Conservation (phyloP, 1,284 basidiomycete species). For the Lentinula novae-zelandiae region DNA sequence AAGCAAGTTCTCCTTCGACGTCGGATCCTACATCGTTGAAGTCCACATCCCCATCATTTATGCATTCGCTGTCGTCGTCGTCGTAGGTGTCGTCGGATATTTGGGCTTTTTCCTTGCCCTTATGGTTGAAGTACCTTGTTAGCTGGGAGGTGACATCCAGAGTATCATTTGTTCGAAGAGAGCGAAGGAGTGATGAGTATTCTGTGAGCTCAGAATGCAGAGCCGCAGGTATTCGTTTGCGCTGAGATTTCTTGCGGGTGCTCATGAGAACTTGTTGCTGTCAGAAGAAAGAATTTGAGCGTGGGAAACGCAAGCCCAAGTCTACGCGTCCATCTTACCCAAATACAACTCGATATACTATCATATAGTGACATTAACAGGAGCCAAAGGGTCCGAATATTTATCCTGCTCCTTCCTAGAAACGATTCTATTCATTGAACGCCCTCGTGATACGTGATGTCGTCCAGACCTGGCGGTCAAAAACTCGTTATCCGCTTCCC, state of each 20-base stretch:
- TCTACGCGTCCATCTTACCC: background rate
- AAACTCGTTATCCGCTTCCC: conserved; percentile 14
- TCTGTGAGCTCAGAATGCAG: conserved; percentile 58
- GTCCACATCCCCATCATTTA: too few relatives aligned
- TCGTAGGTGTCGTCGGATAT: conserved; percentile 11
- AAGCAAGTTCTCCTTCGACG: background rate
- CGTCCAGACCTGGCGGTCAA: background rate
- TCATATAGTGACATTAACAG: too few relatives aligned
- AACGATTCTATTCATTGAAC: background rate
- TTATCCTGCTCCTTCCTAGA: too few relatives aligned
- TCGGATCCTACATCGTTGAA: too few relatives aligned
- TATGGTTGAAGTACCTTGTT: conserved; percentile 17
- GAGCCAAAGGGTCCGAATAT: too few relatives aligned
- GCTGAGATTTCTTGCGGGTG: conserved; percentile 22
- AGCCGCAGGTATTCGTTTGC: conserved; percentile 41
- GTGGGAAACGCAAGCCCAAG: background rate
- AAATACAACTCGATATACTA: too few relatives aligned
- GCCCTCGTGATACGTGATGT: background rate
- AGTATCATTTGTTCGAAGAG: conserved; percentile 47
- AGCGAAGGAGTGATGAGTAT: conserved; percentile 59
- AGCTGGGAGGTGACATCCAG: conserved; percentile 53
- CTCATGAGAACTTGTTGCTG: background rate
- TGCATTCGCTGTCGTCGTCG: background rate
- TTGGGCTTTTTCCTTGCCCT: conserved; percentile 10
- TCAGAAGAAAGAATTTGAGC: background rate